These are phyloP conservation scores for Seminavis robusta DNA, from an alignment of 108 stramenopile species.

Conservation along the genomic window DNA sequence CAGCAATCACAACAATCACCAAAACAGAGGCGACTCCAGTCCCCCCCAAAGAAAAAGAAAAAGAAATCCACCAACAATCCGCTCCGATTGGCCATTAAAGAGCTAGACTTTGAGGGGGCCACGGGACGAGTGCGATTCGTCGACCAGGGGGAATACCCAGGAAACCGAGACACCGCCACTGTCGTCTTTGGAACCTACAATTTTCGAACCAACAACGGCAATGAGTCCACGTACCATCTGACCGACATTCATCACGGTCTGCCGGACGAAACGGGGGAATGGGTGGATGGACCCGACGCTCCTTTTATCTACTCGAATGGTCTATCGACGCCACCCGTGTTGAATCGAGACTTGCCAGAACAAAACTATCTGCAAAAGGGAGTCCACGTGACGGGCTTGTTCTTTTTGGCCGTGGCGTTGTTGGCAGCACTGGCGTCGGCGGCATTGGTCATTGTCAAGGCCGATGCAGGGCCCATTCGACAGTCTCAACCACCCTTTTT, in stretches of 20 bases:
- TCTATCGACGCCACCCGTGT: not conserved
- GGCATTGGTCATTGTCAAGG: not conserved
- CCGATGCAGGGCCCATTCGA: not conserved
- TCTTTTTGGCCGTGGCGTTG: not conserved
- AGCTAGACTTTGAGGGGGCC: not conserved
- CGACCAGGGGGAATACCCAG: not conserved
- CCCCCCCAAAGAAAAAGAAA: no score
- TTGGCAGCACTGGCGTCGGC: not conserved
- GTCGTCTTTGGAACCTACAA: not conserved
- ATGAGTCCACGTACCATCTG: not conserved
- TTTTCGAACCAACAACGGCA: not conserved
- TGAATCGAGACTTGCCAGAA: constrained; percentile 6
- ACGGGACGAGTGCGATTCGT: not conserved
- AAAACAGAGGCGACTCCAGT: no score
- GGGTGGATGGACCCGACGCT: not conserved
- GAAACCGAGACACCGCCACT: not conserved
- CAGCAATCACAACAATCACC: no score
- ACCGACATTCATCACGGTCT: not conserved
- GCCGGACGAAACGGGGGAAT: not conserved
- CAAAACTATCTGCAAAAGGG: constrained; percentile 6
- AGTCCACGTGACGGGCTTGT: not conserved
- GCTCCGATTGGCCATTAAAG: no score
- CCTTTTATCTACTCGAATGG: constrained; percentile 1
- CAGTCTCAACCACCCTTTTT: constrained; percentile 37
- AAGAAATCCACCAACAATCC: no score